phyloP scores from a whole-genome alignment of 2,329 filamentous ascomycete genomes.

The Bisporella sp. region DNA sequence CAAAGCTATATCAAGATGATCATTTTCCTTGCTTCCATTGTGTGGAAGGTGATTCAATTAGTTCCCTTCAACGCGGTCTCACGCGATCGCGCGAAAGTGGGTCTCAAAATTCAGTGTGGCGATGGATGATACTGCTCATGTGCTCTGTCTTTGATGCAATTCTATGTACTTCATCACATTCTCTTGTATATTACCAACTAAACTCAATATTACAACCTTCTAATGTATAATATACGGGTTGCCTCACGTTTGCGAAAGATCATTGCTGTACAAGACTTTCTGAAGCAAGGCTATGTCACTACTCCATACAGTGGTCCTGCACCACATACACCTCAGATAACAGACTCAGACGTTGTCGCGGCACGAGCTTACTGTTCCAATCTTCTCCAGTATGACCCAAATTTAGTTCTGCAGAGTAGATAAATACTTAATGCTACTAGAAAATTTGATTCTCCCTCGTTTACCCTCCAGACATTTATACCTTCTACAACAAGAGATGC shows the following conservation, averaged over 20 bases:
- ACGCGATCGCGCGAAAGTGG: too few relatives aligned
- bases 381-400: slow-evolving; percentile 25
- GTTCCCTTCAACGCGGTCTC: too few relatives aligned
- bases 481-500: slow-evolving; percentile 68
- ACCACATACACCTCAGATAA: slow-evolving; percentile 23
- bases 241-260: slow-evolving; percentile 17
- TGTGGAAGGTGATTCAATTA: too few relatives aligned
- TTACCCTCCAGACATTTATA: slow-evolving; percentile 79
- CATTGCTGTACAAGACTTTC: slow-evolving; percentile 4
- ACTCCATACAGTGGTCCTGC: slow-evolving; percentile 26
- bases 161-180: too few relatives aligned
- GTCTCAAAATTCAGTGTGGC: too few relatives aligned
- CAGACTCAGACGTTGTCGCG: slow-evolving; percentile 25
- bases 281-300: slow-evolving; percentile 23
- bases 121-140: too few relatives aligned
- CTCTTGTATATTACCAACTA: too few relatives aligned
- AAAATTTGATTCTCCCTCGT: slow-evolving; percentile 83
- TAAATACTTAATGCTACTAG: slow-evolving; percentile 36
- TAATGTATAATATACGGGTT: slow-evolving; percentile 21
- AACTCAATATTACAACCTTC: too few relatives aligned
- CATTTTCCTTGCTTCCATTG: too few relatives aligned
- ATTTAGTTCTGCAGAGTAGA: background rate
- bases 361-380: slow-evolving; percentile 28
- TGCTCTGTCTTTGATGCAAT: too few relatives aligned
- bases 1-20: slow-evolving; percentile 13